Base-by-base conservation (phyloP, 2,329 filamentous ascomycete genomes). In the Mycogone perniciosa region DNA sequence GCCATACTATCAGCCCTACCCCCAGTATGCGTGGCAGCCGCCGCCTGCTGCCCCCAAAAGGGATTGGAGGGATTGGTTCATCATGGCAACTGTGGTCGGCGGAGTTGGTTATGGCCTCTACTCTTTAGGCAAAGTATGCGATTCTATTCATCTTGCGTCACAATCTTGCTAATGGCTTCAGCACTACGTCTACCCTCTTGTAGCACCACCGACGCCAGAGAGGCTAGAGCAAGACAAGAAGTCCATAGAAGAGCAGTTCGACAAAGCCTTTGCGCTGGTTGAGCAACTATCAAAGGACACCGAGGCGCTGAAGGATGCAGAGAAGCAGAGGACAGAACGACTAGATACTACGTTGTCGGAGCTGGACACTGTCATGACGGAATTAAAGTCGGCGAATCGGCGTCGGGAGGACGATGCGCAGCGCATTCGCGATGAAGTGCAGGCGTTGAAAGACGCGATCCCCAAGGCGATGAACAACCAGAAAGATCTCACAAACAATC, bases 11-110 rank as follows among this genome's bases (percentile, higher is more conserved):
- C 75, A 71, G 55, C 70, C 71, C 35, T 77, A 77, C 50, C 70
- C 74, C 45, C 76, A 76, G 54, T 71, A 77, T 52, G 72, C 76
- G 58, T 84, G 80, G 80, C 80, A 81, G 61, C 75, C 74, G 31
- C 72, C 80, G 4, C 77, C 77, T 1, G 75, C 79, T 50, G 71
- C 83, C 2, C 90, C 90, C 3, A 85, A 83, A 65, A 79, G 93
- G 63, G 93, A 99, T 71, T 99, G 93, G 93, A 81, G 95, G 55
- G 93, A 99, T 66, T 97, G 90, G 88, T 99, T 99, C 71, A 97
- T 99, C 69, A 96, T 97, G 89, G 93, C 93, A 6, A 99, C 93
- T 0, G 88, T 97, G 9, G 86, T 95, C 56, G 86, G 90, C 51
- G 89, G 91, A 44, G 85, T 96, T 20, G 80, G 89, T 37, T 97